phyloP scores from a whole-genome alignment of 352 stramenopile species.

The Pythium dissimile region DNA sequence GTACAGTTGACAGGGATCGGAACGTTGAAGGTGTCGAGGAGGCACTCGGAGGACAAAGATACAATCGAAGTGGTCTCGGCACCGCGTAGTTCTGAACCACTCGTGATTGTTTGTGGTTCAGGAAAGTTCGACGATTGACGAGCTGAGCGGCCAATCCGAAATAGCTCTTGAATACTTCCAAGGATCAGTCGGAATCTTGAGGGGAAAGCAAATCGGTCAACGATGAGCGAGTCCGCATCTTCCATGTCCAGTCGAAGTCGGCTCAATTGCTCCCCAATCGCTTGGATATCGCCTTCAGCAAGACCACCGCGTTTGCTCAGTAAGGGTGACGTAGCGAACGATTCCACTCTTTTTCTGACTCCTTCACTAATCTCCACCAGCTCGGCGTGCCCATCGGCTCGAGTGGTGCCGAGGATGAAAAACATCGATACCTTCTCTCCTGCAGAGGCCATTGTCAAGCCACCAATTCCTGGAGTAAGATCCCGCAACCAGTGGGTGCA shows the following conservation, averaged over 20 bases:
- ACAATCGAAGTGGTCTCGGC: too few relatives aligned
- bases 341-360: constrained; percentile 34
- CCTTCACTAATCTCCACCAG: constrained; percentile 13
- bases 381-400: not conserved
- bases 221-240: constrained; percentile 55
- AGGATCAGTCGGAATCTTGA: constrained; percentile 29
- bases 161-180: constrained; percentile 34
- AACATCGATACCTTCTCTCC: constrained; percentile 32
- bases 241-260: constrained; percentile 56
- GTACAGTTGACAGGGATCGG: constrained; percentile 39
- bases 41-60: too few relatives aligned
- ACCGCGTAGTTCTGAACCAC: too few relatives aligned
- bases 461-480: constrained; percentile 42
- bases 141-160: constrained; percentile 15
- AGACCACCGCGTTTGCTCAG: constrained; percentile 48
- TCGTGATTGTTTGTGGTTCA: too few relatives aligned
- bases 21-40: constrained; percentile 50
- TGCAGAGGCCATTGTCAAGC: not conserved
- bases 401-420: constrained; percentile 53
- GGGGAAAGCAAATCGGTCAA: constrained; percentile 35
- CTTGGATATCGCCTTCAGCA: constrained; percentile 23
- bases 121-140: too few relatives aligned
- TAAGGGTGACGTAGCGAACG: constrained; percentile 44
- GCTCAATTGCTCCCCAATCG: constrained; percentile 35
- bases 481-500: constrained; percentile 58